Percentiles rank a stretch among this genome's conserved stretches.
These are phyloP conservation scores for Cladobotryum mycophilum DNA, from an alignment of 2,329 filamentous ascomycete genomes.

Conservation along the genomic window DNA sequence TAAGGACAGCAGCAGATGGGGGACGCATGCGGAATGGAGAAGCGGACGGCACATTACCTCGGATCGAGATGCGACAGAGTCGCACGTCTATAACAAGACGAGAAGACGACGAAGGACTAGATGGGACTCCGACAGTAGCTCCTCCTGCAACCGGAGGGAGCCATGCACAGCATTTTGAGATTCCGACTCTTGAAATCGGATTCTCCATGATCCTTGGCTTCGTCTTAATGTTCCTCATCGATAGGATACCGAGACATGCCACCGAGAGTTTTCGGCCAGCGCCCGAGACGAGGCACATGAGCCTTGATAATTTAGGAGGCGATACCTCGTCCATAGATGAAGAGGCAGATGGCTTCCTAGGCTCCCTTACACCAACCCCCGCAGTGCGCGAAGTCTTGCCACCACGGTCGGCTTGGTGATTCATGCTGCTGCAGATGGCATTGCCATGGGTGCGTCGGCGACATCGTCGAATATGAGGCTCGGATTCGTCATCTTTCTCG, in stretches of 20 bases:
- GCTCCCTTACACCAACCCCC: slow-evolving; percentile 52
- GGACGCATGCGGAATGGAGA: neutral
- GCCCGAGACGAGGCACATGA: slow-evolving; percentile 75
- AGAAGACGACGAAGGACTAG: neutral
- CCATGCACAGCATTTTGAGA: slow-evolving; percentile 13
- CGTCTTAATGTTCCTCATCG: slow-evolving; percentile 93
- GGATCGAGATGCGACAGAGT: slow-evolving; percentile 4
- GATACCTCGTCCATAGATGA: slow-evolving; percentile 45
- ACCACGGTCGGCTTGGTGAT: slow-evolving; percentile 94
- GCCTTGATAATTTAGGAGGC: slow-evolving; percentile 70
- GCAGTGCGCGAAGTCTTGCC: slow-evolving; percentile 60
- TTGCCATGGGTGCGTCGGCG: slow-evolving; percentile 88
- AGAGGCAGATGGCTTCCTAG: slow-evolving; percentile 53
- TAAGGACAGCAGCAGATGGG: slow-evolving; percentile 8
- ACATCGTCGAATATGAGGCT: slow-evolving; percentile 67
- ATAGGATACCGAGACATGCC: slow-evolving; percentile 72
- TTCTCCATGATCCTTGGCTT: slow-evolving; percentile 83
- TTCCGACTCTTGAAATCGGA: slow-evolving; percentile 73
- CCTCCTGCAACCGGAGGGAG: slow-evolving; percentile 12
- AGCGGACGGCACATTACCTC: neutral
- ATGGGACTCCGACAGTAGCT: neutral
- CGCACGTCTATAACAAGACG: neutral
- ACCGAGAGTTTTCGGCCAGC: slow-evolving; percentile 57
- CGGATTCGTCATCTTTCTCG: slow-evolving; percentile 87
- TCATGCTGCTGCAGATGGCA: slow-evolving; percentile 89